phyloP scores from a whole-genome alignment of 495 filamentous ascomycete genomes.

The Daldinia bambusicola region DNA sequence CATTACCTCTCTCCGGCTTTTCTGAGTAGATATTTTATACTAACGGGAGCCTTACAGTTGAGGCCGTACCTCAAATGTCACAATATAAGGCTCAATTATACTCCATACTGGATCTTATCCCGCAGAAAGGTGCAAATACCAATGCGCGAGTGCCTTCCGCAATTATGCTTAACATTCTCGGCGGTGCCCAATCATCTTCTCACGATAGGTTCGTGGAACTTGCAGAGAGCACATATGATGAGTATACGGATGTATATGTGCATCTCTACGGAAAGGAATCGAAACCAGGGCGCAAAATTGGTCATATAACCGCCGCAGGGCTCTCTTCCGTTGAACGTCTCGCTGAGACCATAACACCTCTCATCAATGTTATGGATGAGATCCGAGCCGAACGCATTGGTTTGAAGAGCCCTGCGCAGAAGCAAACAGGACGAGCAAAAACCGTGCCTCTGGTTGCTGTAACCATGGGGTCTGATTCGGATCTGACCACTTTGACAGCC shows the following conservation, averaged over 20 bases:
- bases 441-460: slow-evolving; percentile 75
- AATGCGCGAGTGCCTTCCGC: slow-evolving; percentile 67
- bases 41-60: slow-evolving; percentile 57
- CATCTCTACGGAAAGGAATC: slow-evolving; percentile 95
- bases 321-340: slow-evolving; percentile 75
- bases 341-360: slow-evolving; percentile 72
- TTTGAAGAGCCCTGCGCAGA: slow-evolving; percentile 42
- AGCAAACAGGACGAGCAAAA: slow-evolving; percentile 33
- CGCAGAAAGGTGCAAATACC: slow-evolving; percentile 67
- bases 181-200: slow-evolving; percentile 73
- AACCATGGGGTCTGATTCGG: slow-evolving; percentile 96
- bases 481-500: slow-evolving; percentile 80
- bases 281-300: slow-evolving; percentile 91
- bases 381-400: slow-evolving; percentile 68
- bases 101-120: slow-evolving; percentile 83
- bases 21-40: background rate
- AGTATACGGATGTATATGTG: slow-evolving; percentile 60
- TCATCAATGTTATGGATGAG: slow-evolving; percentile 71
- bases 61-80: slow-evolving; percentile 83
- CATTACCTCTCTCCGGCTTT: background rate
- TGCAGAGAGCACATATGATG: slow-evolving; percentile 69
- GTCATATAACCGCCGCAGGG: slow-evolving; percentile 82
- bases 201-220: slow-evolving; percentile 73
- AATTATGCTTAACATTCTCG: slow-evolving; percentile 98
- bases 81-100: slow-evolving; percentile 93